Conservation (phyloP, 495 filamentous ascomycete genomes). For the Neurospora hispaniola region DNA sequence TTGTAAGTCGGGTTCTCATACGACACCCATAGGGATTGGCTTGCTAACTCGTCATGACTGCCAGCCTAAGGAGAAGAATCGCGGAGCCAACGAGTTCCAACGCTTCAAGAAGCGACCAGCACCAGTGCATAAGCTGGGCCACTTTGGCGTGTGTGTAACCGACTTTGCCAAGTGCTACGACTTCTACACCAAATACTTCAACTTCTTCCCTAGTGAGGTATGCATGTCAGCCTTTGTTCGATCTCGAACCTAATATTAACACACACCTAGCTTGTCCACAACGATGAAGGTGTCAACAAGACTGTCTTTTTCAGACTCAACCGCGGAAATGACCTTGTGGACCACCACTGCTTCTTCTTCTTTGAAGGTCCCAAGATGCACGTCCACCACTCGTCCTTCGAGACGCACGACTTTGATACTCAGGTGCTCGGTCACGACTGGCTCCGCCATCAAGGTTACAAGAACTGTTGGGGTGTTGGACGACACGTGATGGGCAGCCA, state of each 20-base stretch:
- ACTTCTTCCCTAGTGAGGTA: constrained; percentile 49
- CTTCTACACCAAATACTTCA: constrained; percentile 61
- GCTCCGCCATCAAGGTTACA: constrained; percentile 52
- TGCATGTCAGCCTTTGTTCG: not conserved
- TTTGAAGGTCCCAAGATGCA: constrained; percentile 40
- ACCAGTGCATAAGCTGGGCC: constrained; percentile 63
- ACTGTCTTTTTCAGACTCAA: constrained; percentile 57
- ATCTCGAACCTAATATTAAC: not conserved
- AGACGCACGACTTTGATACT: constrained; percentile 67
- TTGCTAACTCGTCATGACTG: not conserved
- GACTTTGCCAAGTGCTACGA: constrained; percentile 45
- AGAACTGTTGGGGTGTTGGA: constrained; percentile 62
- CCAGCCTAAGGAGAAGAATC: constrained; percentile 37
- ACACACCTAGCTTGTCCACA: constrained; percentile 32
- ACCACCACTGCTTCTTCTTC: constrained; percentile 71
- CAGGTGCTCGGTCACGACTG: constrained; percentile 66
- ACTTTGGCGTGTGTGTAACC: constrained; percentile 56
- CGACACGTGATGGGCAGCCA: constrained; percentile 57
- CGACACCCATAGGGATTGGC: not conserved
- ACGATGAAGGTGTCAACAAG: constrained; percentile 37
- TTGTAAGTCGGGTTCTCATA: constrained; percentile 10
- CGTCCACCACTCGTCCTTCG: constrained; percentile 64
- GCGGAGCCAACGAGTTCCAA: constrained; percentile 36
- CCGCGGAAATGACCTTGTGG: constrained; percentile 46
- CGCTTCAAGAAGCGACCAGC: constrained; percentile 54